Conservation (phyloP, 495 filamentous ascomycete species). For the Rostrohypoxylon terebratum region DNA sequence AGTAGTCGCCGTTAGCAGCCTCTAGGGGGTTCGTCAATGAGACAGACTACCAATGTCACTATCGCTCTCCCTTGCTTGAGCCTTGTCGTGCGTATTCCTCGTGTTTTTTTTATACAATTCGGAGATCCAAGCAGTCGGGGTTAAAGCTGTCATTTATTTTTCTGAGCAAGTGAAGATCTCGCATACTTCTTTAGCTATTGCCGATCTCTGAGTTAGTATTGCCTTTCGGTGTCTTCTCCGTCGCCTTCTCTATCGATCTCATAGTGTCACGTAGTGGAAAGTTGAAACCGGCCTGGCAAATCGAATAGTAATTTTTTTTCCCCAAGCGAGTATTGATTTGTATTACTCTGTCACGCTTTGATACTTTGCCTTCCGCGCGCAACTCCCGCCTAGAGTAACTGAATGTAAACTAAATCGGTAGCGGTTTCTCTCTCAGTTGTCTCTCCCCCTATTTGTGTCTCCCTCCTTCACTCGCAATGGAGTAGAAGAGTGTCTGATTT, state of each 20-base stretch:
- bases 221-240: background rate
- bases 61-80: conserved; percentile 4
- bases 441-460: conserved; percentile 2
- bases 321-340: conserved; percentile 32
- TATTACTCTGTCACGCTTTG: conserved; percentile 42
- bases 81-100: conserved; percentile 3
- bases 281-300: background rate
- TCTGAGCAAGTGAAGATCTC: background rate
- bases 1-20: background rate
- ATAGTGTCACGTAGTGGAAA: background rate
- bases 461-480: conserved; percentile 8
- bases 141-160: background rate
- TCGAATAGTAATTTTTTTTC: conserved; percentile 6
- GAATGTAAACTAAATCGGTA: conserved; percentile 21
- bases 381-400: conserved; percentile 38
- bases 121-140: background rate
- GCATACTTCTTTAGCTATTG: background rate
- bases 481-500: conserved; percentile 21
- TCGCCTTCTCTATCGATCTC: background rate
- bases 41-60: conserved; percentile 2
- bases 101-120: background rate
- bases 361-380: conserved; percentile 44
- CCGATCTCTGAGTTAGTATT: background rate
- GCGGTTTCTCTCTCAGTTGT: background rate
- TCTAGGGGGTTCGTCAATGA: background rate